Evolutionary conservation across 1,284 basidiomycete genomes (phyloP), one percentile per base, ranked within the genome.

Genomic region (Tetrapyrgos nigripes): DNA sequence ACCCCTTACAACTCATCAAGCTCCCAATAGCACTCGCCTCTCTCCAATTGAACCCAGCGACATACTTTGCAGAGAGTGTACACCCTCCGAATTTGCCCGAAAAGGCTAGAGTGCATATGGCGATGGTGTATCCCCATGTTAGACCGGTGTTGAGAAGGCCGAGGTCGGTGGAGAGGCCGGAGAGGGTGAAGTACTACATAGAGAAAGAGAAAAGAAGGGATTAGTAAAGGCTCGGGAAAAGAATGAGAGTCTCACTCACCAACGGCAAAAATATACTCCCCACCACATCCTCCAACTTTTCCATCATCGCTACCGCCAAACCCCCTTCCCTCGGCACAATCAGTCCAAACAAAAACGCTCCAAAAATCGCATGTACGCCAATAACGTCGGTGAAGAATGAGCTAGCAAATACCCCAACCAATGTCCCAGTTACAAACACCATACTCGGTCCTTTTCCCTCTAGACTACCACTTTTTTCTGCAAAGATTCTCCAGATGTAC

Each of bases 341-440:
- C 10, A 97, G 76, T n/a, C 96, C 96, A 2, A 89, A 88, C 35
- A 98, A 68, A 79, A 98, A 98, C 0, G 91, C 93, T 82, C 92
- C 92, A 68, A 94, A 93, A 66, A 96, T 96, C 28, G 94, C 89
- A 69, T 96, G 94, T 1, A 97, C 93, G 56, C 96, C 96, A 65
- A 98, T 94, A 62, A 96, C 83, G 70, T 97, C 96, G 1, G 96
- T 98, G 71, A 96, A 91, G 79, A 97, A 98, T 0, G 94, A 90
- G 6, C 91, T 94, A 3, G 85, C 83, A 70, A 97, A 91, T 17
- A 96, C 83, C 26, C 96, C 73, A 26, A 97, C 71, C 55, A 95
- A 84, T 24, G 89, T 85, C 54, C 87, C 81, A 10, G 89, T 88
- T 88, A 94, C 93, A 75, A 93, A 91, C 43, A 86, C 76, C 58